Base-by-base conservation (phyloP, 805 yeast species). In the Diddensiella transvaalensis region DNA sequence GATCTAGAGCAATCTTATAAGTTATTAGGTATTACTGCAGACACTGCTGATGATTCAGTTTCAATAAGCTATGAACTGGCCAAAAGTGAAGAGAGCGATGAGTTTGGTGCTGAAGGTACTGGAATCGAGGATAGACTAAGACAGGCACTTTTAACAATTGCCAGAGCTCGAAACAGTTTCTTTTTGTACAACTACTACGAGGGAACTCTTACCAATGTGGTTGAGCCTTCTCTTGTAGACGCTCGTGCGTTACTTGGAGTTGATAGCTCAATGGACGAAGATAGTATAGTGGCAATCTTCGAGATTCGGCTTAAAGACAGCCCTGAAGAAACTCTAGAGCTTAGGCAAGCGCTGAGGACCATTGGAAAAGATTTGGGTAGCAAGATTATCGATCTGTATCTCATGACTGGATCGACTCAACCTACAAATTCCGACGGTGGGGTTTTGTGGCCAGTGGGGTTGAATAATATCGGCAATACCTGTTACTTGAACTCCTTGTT, bases 391-490 rank as follows among this genome's bases (percentile, higher is more conserved):
- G 60, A 62, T 3, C 73, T 79, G 10, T 88, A 74, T 57, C 66
- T 88, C 26, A 71, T 69, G 35, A 73, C 80, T 0, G 95, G 96
- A 0, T 82, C 89, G 0, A 77, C 44, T 2, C 49, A 41, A 6
- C 46, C 51, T 6, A 40, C 22, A 6, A 47, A 48, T 3, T 41
- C 38, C 4, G 48, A 33, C 2, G 26, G 39, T 32, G 45, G 80
- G 0, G 82, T 77, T 13, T 76, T 78, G 43, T 82, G 91, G 79
- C 99, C 99, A 0, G 87, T 88, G 2, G 99, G 99, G 0, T 73
- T 93, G 60, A 87, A 85, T 65, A 93, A 93, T 62, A 90, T 89
- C 53, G 99, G 99, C 21, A 93, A 93, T 63, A 91, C 99, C 0
- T 93, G 99, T 66, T 90, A 90, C 58, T 72, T 93, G 64, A 91